These are phyloP conservation scores for Yarrowia hollandica DNA, from an alignment of 805 yeast species.

Conservation along the genomic window DNA sequence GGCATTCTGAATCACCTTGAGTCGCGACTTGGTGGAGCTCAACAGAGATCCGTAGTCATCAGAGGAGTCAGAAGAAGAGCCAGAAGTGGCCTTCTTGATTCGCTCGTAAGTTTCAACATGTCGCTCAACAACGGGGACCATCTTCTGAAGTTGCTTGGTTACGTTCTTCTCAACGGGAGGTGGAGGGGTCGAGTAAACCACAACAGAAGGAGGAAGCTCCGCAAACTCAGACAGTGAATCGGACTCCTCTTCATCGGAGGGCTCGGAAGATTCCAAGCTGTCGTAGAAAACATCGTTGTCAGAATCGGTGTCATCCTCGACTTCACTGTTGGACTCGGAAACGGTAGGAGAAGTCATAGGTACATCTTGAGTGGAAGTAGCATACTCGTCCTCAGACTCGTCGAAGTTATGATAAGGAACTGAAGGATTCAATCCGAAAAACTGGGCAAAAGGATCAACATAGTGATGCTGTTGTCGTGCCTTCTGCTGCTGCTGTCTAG, in stretches of 20 bases:
- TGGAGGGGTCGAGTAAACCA: constrained; percentile 25
- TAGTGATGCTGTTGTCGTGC: constrained; percentile 1
- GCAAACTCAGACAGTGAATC: constrained; percentile 27
- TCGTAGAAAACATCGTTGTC: constrained; percentile 17
- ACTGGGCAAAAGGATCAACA: constrained; percentile 11
- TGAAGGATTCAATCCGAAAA: background rate
- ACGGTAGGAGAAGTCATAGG: constrained; percentile 17
- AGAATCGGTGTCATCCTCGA: background rate
- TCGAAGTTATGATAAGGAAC: constrained; percentile 17
- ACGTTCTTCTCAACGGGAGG: constrained; percentile 25
- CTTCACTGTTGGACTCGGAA: constrained; percentile 10
- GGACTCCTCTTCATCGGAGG: constrained; percentile 31
- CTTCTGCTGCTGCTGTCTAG: constrained; percentile 4
- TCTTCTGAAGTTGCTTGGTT: constrained; percentile 14
- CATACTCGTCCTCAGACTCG: constrained; percentile 24
- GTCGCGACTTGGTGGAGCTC: constrained; percentile 32
- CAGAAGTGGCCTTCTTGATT: constrained; percentile 9
- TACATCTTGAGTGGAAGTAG: background rate
- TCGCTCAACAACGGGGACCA: background rate
- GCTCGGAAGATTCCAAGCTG: constrained; percentile 28
- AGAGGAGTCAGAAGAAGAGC: constrained; percentile 13
- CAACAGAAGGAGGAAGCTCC: constrained; percentile 19
- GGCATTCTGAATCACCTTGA: constrained; percentile 37
- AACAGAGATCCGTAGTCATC: constrained; percentile 34
- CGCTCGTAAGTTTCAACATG: constrained; percentile 25